A percentile compares a stretch with the other conserved stretches of the same genome.
phyloP scores from a whole-genome alignment of 1,284 basidiomycete species.

The Rhodotorula glutinis region DNA sequence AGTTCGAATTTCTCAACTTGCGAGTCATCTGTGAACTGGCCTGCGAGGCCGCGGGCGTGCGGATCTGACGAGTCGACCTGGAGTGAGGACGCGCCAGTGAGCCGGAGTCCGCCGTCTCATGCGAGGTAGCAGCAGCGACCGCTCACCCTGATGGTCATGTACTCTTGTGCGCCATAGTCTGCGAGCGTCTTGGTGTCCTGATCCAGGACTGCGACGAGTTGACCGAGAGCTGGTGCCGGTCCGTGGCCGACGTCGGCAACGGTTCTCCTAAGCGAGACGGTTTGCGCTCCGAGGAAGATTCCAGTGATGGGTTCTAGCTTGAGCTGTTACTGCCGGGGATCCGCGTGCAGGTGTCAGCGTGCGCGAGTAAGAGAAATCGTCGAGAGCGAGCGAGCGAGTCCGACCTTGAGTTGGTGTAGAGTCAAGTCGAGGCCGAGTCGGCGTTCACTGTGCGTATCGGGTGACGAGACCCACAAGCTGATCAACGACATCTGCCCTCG shows the following conservation, averaged over 20 bases:
- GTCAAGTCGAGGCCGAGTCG: slow-evolving; percentile 70
- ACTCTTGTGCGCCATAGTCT: slow-evolving; percentile 63
- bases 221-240: slow-evolving; percentile 30
- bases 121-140: background rate
- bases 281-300: slow-evolving; percentile 69
- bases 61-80: slow-evolving; percentile 39
- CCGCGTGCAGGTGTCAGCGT: too few species aligned
- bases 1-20: slow-evolving; percentile 92
- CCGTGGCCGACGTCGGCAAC: slow-evolving; percentile 37
- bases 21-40: slow-evolving; percentile 76
- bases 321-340: slow-evolving; percentile 55
- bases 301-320: slow-evolving; percentile 91
- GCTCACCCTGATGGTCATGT: slow-evolving; percentile 40
- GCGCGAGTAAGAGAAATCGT: too few species aligned
- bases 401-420: slow-evolving; percentile 73
- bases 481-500: slow-evolving; percentile 48
- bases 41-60: slow-evolving; percentile 58
- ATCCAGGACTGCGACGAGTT: slow-evolving; percentile 58
- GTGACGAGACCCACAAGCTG: slow-evolving; percentile 73
- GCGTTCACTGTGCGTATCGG: slow-evolving; percentile 81
- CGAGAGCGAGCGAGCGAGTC: too few species aligned
- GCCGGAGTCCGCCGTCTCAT: background rate
- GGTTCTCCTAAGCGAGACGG: slow-evolving; percentile 60
- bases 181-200: slow-evolving; percentile 68
- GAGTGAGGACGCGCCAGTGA: background rate